Base-by-base conservation (phyloP, 805 yeast species). In the Metschnikowia hibisci region DNA sequence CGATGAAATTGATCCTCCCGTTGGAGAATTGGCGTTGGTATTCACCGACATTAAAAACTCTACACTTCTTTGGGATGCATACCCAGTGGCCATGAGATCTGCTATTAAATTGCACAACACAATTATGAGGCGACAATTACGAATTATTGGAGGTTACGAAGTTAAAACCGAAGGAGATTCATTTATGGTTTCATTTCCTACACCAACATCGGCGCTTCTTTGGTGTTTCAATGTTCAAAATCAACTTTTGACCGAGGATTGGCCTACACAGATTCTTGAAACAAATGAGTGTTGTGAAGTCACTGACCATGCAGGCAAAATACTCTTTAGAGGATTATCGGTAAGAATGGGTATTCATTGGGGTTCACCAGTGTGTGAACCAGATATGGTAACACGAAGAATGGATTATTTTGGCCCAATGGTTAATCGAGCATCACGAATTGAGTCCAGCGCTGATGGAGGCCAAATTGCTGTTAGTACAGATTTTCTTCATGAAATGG, bases 111-210 rank as follows among this genome's bases (percentile, higher is more conserved):
- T 87, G 4, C 99, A 93, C 64, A 93, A 93, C 60, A 78, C 87
- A 16, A 78, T 93, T 25, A 93, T 93, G 99, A 80, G 99, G 58
- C 78, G 98, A 39, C 95, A 88, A 53, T 67, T 93, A 49, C 77
- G 96, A 53, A 82, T 90, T 37, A 87, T 87, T 58, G 97, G 98
- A 28, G 99, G 99, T 2, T 93, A 93, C 61, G 99, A 93, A 62
- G 99, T 93, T 22, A 93, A 93, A 62, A 93, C 97, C 2, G 99
- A 93, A 79, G 99, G 99, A 59, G 99, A 93, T 73, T 96, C 99
- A 0, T 93, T 93, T 55, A 90, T 93, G 87, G 97, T 93, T 11
- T 87, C 97, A 10, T 93, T 93, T 63, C 96, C 96, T 0, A 83
- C 96, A 0, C 91, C 96, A 0, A 79, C 91, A 0, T 76, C 91